Conservation (phyloP, 768 basidiomycete species). For the Xerocomellus chrysenteron region DNA sequence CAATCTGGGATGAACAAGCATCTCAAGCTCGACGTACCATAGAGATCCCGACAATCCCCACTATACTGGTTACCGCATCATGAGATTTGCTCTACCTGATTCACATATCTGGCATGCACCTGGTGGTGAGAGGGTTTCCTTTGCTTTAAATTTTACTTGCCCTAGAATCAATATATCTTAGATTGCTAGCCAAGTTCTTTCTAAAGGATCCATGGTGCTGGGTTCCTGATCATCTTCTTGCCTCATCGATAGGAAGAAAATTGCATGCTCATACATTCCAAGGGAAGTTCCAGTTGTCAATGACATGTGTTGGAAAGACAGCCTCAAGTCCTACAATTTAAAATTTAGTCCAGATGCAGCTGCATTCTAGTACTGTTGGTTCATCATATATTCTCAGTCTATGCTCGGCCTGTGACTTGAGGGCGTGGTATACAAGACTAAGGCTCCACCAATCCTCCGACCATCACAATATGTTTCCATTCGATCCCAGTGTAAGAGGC, state of each 20-base stretch:
- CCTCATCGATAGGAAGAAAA: too few species aligned
- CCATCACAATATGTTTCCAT: neutral
- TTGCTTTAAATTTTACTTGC: too few species aligned
- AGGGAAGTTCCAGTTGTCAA: too few species aligned
- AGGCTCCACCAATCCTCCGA: neutral
- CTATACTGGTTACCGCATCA: neutral
- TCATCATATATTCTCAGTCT: neutral
- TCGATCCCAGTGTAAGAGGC: neutral
- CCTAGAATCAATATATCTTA: too few species aligned
- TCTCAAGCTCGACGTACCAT: neutral
- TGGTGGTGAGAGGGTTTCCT: too few species aligned
- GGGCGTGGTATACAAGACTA: neutral
- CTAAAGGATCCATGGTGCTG: too few species aligned
- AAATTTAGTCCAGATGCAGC: neutral
- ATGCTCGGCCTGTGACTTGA: neutral
- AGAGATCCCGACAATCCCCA: constrained; percentile 22
- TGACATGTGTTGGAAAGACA: neutral
- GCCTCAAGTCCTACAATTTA: too few species aligned
- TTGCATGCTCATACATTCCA: too few species aligned
- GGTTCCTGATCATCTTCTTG: too few species aligned
- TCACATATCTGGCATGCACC: too few species aligned
- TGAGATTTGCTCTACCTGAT: too few species aligned
- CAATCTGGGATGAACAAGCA: constrained; percentile 17
- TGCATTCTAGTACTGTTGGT: neutral
- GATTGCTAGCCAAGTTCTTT: too few species aligned